Evolutionary conservation across 2,329 filamentous ascomycete species (phyloP), one percentile per base, ranked within the genome.

Genomic region (Cercospora sojina): DNA sequence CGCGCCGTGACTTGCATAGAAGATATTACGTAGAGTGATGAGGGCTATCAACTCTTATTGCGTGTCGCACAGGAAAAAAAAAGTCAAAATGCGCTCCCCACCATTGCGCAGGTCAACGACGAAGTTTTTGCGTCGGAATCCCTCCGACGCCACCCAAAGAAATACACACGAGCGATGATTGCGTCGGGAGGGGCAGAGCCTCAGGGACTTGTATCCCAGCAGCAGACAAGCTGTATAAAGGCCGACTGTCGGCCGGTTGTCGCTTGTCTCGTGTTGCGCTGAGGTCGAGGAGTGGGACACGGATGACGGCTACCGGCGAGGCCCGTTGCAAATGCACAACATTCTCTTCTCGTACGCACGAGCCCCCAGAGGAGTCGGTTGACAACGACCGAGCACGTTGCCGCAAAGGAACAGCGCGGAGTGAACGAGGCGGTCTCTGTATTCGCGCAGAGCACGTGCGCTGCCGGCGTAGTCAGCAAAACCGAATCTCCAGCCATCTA

Each of bases 11-110:
- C 58, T 41, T 38, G 51, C 60, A 62, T 62, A 56, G n/a, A 55
- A n/a, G 49, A 16, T 43, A 27, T 51, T 25, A 51, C 47, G 47
- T 27, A 27, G 23, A 51, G 47, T 29, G 47, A 23, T 29, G 47
- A 51, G 47, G 23, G 47, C 23, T 51, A 51, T 51, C 23, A 2
- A 3, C 47, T 51, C 20, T 38, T 27, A 29, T 51, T 18, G 60
- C 49, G 13, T 41, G 49, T 43, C 29, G 31, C 27, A 56, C 47
- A 55, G 12, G 31, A 56, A 62, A 62, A 62, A 61, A 62, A 62
- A 57, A 62, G 47, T 62, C 60, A 62, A 62, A 62, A 57, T 32
- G 27, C 8, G 53, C 53, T 57, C 53, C 53, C 53, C 53, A 57
- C 53, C 53, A 57, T 57, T 35, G 53, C 53, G 53, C 53, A 57